These are phyloP conservation scores for Calonectria henricotiae DNA, from an alignment of 2,329 filamentous ascomycete species.

Conservation along the genomic window DNA sequence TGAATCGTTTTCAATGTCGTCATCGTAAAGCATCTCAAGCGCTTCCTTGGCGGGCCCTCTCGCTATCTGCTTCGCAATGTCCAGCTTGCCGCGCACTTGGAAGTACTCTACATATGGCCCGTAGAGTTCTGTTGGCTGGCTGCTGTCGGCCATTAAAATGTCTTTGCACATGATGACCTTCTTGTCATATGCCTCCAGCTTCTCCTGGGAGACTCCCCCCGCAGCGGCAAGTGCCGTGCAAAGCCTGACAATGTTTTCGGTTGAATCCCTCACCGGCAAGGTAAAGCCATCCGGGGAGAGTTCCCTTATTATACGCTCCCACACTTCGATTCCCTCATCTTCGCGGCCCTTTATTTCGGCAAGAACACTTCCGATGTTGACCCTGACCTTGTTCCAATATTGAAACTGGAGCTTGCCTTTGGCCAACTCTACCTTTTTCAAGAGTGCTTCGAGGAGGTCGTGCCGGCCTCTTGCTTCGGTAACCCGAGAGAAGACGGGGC, in stretches of 20 bases:
- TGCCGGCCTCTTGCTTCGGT: background rate
- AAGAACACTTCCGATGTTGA: background rate
- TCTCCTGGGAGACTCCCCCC: background rate
- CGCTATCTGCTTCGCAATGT: background rate
- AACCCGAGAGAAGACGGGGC: background rate
- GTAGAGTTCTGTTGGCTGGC: background rate
- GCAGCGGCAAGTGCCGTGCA: background rate
- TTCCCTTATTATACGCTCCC: background rate
- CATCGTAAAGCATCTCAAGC: constrained; percentile 35
- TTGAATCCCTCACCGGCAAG: background rate
- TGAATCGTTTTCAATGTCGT: constrained; percentile 28
- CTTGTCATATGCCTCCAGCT: constrained; percentile 14
- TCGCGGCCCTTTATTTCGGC: constrained; percentile 5
- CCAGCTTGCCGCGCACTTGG: background rate
- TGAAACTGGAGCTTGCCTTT: background rate
- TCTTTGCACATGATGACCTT: constrained; percentile 18
- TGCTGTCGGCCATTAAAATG: background rate
- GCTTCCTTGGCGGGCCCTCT: background rate
- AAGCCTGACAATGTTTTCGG: background rate
- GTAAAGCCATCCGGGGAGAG: background rate
- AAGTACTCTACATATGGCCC: constrained; percentile 26
- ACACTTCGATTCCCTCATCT: background rate
- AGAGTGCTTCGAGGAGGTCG: constrained; percentile 17
- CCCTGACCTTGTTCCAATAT: background rate
- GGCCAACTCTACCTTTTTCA: background rate